Evolutionary conservation across 495 filamentous ascomycete genomes (phyloP).

Genomic region (Tuber indicum): DNA sequence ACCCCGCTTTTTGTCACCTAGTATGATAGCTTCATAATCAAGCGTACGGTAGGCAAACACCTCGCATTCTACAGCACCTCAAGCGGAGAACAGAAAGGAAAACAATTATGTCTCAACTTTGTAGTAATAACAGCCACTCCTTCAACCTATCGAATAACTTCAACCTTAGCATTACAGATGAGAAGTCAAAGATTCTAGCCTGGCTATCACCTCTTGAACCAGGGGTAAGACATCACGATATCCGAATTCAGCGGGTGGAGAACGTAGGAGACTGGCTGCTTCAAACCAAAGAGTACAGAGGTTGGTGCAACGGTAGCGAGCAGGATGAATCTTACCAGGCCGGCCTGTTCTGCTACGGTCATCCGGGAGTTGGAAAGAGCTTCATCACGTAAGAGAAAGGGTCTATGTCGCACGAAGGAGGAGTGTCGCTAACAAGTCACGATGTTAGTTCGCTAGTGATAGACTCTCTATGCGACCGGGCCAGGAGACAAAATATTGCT

Average conservation of each 20-base stretch:
- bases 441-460: background rate
- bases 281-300: background rate
- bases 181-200: background rate
- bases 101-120: background rate
- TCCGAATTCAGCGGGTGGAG: background rate
- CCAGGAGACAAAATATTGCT: background rate
- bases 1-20: background rate
- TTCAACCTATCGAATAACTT: background rate
- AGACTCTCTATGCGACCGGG: background rate
- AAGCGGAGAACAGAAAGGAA: background rate
- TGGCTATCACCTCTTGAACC: background rate
- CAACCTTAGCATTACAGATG: background rate
- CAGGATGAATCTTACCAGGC: background rate
- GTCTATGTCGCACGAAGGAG: background rate
- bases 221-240: background rate
- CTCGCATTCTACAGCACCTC: background rate
- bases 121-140: background rate
- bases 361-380: background rate
- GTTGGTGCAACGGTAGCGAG: background rate
- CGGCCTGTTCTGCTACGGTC: background rate
- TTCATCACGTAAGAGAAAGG: background rate
- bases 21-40: background rate
- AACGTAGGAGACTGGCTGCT: background rate
- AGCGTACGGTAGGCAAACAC: background rate
- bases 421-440: background rate